Evolutionary conservation across 2,329 filamentous ascomycete genomes (phyloP), one percentile per base, ranked within the genome.

Genomic region (Penicillium sp.): DNA sequence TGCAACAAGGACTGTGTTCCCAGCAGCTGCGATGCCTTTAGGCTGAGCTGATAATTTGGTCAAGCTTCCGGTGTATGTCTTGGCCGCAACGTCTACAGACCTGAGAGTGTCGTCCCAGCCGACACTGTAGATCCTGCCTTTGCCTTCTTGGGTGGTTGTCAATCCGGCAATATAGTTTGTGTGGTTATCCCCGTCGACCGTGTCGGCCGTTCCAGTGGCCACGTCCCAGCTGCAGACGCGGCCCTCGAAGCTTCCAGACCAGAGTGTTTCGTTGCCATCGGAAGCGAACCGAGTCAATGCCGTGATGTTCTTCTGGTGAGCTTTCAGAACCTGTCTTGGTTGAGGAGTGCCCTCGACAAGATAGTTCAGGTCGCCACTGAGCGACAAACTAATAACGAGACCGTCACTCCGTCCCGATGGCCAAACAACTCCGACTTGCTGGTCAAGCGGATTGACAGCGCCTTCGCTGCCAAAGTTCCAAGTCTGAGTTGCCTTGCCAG

Each of bases 401-500:
- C 89, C 90, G 69, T 99, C 94, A 53, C 79, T 88, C 62, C 93
- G 83, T 48, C 89, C 89, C 47, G 85, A 81, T 1, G 92, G 90
- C 86, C 91, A 96, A 9, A 94, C 90, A 5, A 99, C 91, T 52
- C 94, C 94, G 30, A 97, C 90, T 70, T 99, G 94, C 73, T 99
- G 94, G 69, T 97, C 83, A 3, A 82, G 81, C 38, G 97, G 79
- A 68, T 84, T 91, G 60, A 87, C 82, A 46, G 77, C 78, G 16
- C 86, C 87, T 43, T 92, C 88, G 30, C 83, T 84, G 21, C 92
- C 91, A 70, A 97, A 83, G 61, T 83, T 83, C 94, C 94, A 99
- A 24, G 84, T 90, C 71, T 95, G 89, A 7, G 87, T 79, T 20
- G 84, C 83, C 68, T 88, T 88, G 33, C 88, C 90, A 14, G 86